phyloP scores from a whole-genome alignment of 305 asterid genomes.

The Fraxinus baroniana region DNA sequence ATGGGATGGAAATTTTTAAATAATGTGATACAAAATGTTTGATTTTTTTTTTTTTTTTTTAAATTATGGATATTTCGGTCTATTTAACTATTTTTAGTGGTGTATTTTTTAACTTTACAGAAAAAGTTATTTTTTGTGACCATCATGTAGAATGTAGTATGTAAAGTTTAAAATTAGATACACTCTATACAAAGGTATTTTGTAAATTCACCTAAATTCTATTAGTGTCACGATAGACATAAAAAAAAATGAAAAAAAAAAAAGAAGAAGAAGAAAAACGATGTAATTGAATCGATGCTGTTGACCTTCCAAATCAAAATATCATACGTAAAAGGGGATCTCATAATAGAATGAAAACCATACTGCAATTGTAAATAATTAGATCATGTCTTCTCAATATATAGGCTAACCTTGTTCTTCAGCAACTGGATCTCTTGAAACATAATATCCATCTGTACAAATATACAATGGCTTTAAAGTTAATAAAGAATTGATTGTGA shows the following conservation, averaged over 20 bases:
- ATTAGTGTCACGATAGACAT: too few species aligned
- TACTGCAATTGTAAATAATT: neutral
- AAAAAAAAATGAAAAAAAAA: too few species aligned
- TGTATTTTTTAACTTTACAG: neutral
- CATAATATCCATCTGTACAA: slow-evolving; percentile 78
- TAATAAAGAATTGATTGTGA: too few species aligned
- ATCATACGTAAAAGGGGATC: neutral
- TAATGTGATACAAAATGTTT: too few species aligned
- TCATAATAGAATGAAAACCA: neutral
- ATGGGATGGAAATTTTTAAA: too few species aligned
- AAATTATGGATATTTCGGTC: neutral
- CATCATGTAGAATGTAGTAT: too few species aligned
- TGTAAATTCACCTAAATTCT: neutral
- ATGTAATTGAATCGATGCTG: neutral
- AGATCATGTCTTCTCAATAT: neutral
- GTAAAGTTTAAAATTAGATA: neutral
- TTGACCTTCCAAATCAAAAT: neutral
- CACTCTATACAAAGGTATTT: neutral
- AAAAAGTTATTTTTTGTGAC: too few species aligned
- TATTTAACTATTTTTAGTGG: neutral
- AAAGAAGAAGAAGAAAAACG: too few species aligned
- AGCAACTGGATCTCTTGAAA: slow-evolving; percentile 79
- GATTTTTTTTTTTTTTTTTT: too few species aligned
- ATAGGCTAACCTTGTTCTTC: slow-evolving; percentile 61
- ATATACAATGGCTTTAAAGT: neutral